Percentiles rank a stretch among this genome's conserved stretches.
phyloP scores from a whole-genome alignment of 176 grass and related monocot species.

The Oryza nivara region DNA sequence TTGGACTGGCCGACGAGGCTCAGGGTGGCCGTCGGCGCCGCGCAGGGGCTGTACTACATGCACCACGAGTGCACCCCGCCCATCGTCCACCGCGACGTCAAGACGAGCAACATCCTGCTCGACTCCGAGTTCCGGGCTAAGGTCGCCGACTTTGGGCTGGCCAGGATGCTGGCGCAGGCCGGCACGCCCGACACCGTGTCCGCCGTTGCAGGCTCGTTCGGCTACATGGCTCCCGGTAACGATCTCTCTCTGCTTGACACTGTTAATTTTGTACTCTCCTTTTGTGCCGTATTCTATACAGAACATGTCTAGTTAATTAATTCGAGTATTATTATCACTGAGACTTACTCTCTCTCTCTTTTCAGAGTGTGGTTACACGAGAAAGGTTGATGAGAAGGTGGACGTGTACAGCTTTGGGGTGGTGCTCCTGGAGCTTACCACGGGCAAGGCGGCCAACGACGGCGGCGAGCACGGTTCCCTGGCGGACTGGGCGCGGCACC shows the following conservation, averaged over 20 bases:
- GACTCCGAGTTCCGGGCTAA: conserved; percentile 66
- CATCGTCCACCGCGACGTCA: conserved; percentile 85
- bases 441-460: conserved; percentile 63
- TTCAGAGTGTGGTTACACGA: conserved; percentile 69
- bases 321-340: not conserved
- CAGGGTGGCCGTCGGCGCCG: conserved; percentile 60
- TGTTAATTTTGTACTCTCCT: not conserved
- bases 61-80: conserved; percentile 75
- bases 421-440: conserved; percentile 83
- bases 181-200: conserved; percentile 59
- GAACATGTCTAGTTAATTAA: not conserved
- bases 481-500: conserved; percentile 63
- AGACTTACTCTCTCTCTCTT: not conserved
- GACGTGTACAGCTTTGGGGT: conserved; percentile 96
- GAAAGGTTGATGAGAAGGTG: conserved; percentile 71
- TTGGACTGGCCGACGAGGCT: conserved; percentile 77
- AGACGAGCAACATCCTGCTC: conserved; percentile 85
- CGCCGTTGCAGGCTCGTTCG: conserved; percentile 71
- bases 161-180: conserved; percentile 64
- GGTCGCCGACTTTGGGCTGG: conserved; percentile 87
- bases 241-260: not conserved
- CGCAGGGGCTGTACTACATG: conserved; percentile 81
- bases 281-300: not conserved
- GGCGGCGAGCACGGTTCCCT: conserved; percentile 61
- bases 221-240: conserved; percentile 96